Conservation (phyloP, 139 green algal species). For the Micractinium conductrix region DNA sequence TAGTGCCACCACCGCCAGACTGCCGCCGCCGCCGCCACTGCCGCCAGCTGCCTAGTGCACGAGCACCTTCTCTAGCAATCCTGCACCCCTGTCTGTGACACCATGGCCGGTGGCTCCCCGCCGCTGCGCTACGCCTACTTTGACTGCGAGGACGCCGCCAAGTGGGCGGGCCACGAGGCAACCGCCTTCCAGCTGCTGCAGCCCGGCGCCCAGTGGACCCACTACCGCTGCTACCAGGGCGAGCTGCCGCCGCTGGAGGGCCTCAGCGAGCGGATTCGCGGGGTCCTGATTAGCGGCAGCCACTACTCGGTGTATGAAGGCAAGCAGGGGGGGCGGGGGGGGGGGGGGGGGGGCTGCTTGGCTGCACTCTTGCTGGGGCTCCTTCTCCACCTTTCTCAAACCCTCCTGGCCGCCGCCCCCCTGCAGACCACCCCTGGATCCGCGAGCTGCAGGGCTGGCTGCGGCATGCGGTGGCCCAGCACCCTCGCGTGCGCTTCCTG, state of each 20-base stretch:
- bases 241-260: slow-evolving; percentile 11
- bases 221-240: background rate
- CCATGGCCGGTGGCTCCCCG: too few relatives aligned
- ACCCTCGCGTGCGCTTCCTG: background rate
- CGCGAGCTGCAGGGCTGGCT: background rate
- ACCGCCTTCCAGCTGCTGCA: background rate
- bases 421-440: background rate
- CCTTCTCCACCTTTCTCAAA: background rate
- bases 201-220: background rate
- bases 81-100: too few relatives aligned
- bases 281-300: background rate
- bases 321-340: background rate
- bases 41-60: background rate
- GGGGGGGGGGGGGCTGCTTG: background rate
- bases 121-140: background rate
- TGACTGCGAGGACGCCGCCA: slow-evolving; percentile 5
- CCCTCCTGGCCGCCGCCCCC: background rate
- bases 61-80: too few relatives aligned
- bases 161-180: background rate
- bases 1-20: background rate
- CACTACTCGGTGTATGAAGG: background rate
- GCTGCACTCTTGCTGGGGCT: background rate
- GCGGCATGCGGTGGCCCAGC: background rate
- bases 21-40: background rate
- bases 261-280: background rate